These are phyloP conservation scores for Botrytis pseudocinerea DNA, from an alignment of 2,329 filamentous ascomycete genomes.

Conservation along the genomic window DNA sequence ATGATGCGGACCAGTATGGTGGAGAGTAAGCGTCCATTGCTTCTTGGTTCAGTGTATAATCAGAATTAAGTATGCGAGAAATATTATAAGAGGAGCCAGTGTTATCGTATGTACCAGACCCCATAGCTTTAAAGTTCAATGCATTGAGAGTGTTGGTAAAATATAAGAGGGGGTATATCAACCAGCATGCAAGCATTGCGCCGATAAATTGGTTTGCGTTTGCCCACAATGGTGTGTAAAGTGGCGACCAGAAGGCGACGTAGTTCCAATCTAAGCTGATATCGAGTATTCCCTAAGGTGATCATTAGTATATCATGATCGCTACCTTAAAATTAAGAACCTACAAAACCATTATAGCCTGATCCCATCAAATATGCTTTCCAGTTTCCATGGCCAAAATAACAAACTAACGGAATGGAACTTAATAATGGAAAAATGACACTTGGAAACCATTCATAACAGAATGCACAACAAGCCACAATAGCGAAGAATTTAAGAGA, in stretches of 20 bases:
- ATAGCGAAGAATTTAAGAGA: constrained; percentile 41
- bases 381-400: constrained; percentile 49
- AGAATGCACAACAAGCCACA: constrained; percentile 31
- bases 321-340: fast-evolving
- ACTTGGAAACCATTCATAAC: constrained; percentile 22
- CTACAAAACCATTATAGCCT: constrained; percentile 41
- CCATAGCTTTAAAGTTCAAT: constrained; percentile 46
- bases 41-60: constrained; percentile 32
- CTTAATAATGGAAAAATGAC: constrained; percentile 49
- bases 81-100: constrained; percentile 65
- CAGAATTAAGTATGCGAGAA: constrained; percentile 57
- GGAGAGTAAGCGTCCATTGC: constrained; percentile 17
- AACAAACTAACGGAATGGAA: constrained; percentile 47
- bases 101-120: constrained; percentile 60
- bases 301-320: neutral
- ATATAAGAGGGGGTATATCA: constrained; percentile 43
- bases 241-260: constrained; percentile 37
- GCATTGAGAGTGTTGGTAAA: constrained; percentile 47
- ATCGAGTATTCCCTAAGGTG: constrained; percentile 38
- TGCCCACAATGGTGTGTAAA: constrained; percentile 40
- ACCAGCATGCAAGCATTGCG: constrained; percentile 39
- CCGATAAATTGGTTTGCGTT: constrained; percentile 41
- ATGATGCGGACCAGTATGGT: constrained; percentile 42
- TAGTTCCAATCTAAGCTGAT: constrained; percentile 49
- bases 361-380: constrained; percentile 51